These are phyloP conservation scores for Phlegmacium glaucopus DNA, from an alignment of 768 basidiomycete species.

Conservation along the genomic window DNA sequence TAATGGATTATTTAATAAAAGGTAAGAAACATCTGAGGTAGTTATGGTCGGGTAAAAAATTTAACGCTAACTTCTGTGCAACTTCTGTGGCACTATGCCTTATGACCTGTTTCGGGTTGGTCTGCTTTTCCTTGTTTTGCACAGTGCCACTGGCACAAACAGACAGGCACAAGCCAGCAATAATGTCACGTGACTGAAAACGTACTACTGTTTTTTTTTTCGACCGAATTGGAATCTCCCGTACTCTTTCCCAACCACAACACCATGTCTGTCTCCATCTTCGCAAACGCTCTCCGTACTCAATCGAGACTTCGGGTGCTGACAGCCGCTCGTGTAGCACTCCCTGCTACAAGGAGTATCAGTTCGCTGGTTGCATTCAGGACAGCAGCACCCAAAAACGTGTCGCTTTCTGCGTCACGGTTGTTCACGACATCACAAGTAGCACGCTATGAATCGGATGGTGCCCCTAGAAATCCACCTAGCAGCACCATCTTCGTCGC, in stretches of 20 bases:
- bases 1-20: too few relatives aligned
- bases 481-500: constrained; percentile 41
- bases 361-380: constrained; percentile 6
- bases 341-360: constrained; percentile 8
- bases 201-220: background rate
- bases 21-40: too few relatives aligned
- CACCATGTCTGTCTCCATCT: constrained; percentile 23
- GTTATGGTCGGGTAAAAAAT: too few relatives aligned
- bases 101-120: too few relatives aligned
- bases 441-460: constrained; percentile 1
- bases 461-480: constrained; percentile 20
- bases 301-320: constrained; percentile 31
- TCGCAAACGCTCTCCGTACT: constrained; percentile 32
- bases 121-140: too few relatives aligned
- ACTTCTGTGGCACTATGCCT: too few relatives aligned
- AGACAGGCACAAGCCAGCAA: too few relatives aligned
- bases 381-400: constrained; percentile 1
- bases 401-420: constrained; percentile 6
- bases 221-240: background rate
- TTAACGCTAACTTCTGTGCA: too few relatives aligned
- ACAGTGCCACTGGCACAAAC: too few relatives aligned
- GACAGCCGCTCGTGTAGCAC: constrained; percentile 18
- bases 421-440: constrained; percentile 21
- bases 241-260: constrained; percentile 1
- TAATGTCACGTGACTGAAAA: too few relatives aligned